These are phyloP conservation scores for Teratosphaeria zuluensis DNA, from an alignment of 2,329 filamentous ascomycete genomes.

Conservation along the genomic window DNA sequence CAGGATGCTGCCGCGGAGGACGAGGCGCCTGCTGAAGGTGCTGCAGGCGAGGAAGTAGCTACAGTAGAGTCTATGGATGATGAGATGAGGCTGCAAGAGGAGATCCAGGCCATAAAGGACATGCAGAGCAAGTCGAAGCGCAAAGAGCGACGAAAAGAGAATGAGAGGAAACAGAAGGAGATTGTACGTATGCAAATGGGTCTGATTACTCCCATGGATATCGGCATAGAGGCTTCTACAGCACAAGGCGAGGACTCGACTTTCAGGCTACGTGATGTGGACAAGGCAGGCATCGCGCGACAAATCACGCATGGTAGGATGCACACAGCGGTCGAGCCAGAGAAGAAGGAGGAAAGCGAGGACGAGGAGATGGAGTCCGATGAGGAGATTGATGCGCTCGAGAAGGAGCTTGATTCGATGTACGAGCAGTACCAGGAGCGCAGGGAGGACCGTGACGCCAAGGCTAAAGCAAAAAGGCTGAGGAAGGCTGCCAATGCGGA, in stretches of 20 bases:
- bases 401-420: constrained; percentile 75
- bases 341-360: constrained; percentile 34
- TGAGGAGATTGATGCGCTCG: constrained; percentile 70
- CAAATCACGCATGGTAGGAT: constrained; percentile 67
- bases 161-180: constrained; percentile 89
- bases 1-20: constrained; percentile 12
- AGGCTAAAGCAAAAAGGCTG: constrained; percentile 82
- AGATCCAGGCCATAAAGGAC: constrained; percentile 73
- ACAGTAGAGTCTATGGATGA: constrained; percentile 89
- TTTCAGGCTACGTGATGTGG: constrained; percentile 74
- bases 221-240: constrained; percentile 61
- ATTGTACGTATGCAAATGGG: constrained; percentile 95
- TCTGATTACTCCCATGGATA: constrained; percentile 93
- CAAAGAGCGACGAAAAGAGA: constrained; percentile 75
- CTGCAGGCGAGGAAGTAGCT: constrained; percentile 54
- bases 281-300: constrained; percentile 61
- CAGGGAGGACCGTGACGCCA: constrained; percentile 70
- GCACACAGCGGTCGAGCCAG: constrained; percentile 51
- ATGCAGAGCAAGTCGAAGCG: constrained; percentile 67
- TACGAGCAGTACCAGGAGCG: constrained; percentile 79
- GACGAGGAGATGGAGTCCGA: constrained; percentile 58
- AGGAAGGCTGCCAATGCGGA: constrained; percentile 53
- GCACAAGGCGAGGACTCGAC: constrained; percentile 64
- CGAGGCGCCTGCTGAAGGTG: constrained; percentile 26
- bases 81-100: constrained; percentile 80